Base-by-base conservation (phyloP, 805 yeast species). In the Starmerella powellii region DNA sequence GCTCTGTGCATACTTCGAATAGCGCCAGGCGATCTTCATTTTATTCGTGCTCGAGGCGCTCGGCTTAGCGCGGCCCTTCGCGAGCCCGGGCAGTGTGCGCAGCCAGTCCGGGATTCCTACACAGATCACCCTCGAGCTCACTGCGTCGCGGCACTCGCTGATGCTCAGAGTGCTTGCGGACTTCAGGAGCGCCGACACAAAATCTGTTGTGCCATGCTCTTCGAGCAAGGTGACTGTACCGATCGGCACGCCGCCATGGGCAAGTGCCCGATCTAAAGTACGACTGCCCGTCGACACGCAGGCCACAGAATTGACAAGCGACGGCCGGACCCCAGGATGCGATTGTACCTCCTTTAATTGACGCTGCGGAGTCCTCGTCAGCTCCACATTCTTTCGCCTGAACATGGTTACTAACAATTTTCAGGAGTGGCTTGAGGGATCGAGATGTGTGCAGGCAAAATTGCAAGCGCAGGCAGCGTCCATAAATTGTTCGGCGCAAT, bases 21-120 rank as follows among this genome's bases (percentile, higher is more conserved):
- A 87, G 54, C 96, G 72, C 97, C 97, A 87, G 1, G 97, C 96
- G 51, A 87, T 87, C 56, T 78, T 82, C 70, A 87, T 64, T 49
- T 79, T 32, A 10, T 10, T 23, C 6, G 6, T 23, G 21, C 8
- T 16, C 15, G 23, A 12, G 20, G 20, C 18, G 18, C 35, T 32
- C 12, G 35, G 18, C 35, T 19, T 32, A 13, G 20, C 15, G 15
- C 21, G 15, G n/a, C 35, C 23, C 8, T 36, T 33, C 2, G 44
- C 38, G 2, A 40, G 13, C 21, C 42, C 37, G 13, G 37, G 86
- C 59, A 11, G 18, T 42, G 52, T 13, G 42, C 57, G 19, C 34
- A 42, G 38, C 54, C 52, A 51, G 18, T 47, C 52, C 2, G 49
- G 50, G 12, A 46, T 38, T 1, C 56, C 56, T 5, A 54, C 40